Base-by-base conservation (phyloP, 2,329 filamentous ascomycete genomes). In the Aaosphaeria pasadenensis region DNA sequence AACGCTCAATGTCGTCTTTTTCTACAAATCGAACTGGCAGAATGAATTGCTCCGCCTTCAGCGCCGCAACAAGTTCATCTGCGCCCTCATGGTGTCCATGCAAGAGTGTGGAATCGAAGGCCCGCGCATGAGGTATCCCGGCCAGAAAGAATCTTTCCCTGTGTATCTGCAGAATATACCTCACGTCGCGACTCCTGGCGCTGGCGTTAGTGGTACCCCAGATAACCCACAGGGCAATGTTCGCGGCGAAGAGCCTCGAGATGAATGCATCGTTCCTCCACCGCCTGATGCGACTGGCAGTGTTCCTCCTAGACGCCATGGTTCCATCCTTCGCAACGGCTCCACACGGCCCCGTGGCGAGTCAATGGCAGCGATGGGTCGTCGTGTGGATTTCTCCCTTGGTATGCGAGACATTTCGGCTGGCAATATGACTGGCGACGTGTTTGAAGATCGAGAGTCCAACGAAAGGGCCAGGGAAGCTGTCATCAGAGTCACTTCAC, bases 21-120 rank as follows among this genome's bases (percentile, higher is more conserved):
- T 96, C 77, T 95, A 96, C 80, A 96, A 96, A 71, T 90, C 87
- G 50, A 96, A 92, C 69, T 96, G 88, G 82, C 92, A 97, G 67
- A 96, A 96, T 66, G 92, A 97, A 67, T 78, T 95, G 40, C 78
- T 96, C 28, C 91, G 92, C 73, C 81, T 97, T 2, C 89, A 88
- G 58, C 84, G 92, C 13, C 88, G 94, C 61, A 96, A 96, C 78
- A 94, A 91, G 66, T 96, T 97, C 71, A 91, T 95, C 56, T 91
- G 88, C 54, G 90, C 94, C 52, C 76, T 97, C 62, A 95, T 96
- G 87, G 78, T 88, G 35, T 84, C 89, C 47, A 91, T 96, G 77
- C 81, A 88, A 52, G 84, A 89, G 47, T 78, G 92, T 44, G 89
- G 89, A 49, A 94, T 95, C 66, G 88, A 95, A 76, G 88, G 88